Evolutionary conservation across 805 yeast genomes (phyloP), one percentile per base, ranked within the genome.

Genomic region (Kodamaea neixiangensis): DNA sequence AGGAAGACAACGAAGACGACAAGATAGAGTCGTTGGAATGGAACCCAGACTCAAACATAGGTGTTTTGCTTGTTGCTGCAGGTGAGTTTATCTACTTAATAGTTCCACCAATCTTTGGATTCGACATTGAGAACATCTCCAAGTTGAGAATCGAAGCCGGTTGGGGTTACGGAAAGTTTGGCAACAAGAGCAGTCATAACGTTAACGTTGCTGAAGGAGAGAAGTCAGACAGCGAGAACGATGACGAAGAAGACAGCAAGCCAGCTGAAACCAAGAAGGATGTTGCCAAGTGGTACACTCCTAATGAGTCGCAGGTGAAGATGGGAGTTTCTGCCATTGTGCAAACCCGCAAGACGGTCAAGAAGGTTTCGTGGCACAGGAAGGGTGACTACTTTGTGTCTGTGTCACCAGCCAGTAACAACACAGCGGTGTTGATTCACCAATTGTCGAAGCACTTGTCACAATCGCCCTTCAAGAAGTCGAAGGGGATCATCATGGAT

Each of bases 301-400:
- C 98, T 41, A 75, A 75, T 50, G 68, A 80, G 45, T 81, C 80
- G 54, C 85, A 84, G 58, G 74, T 78, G 33, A 67, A 66, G 33
- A 73, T 80, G 47, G 96, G 96, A 49, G 83, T 91, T 35, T 80
- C 87, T 14, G 85, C 89, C 2, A 82, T 88, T 15, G 79, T 94
- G 45, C 81, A 87, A 48, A 75, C 80, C 51, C 80, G 83, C 54
- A 79, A 78, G 61, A 79, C 88, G 0, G 82, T 93, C 54, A 91
- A 89, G 70, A 86, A 84, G 63, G 58, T 94, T 18, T 81, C 96
- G 58, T 94, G 99, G 99, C 99, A 94, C 69, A 80, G 97, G 68
- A 87, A 88, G 64, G 99, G 99, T 62, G 99, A 94, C 73, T 94
- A 94, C 67, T 89, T 94, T 61, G 96, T 93, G 56, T 85, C 96